Base-by-base conservation (phyloP, 495 filamentous ascomycete genomes). In the Hypoxylon fuscum region DNA sequence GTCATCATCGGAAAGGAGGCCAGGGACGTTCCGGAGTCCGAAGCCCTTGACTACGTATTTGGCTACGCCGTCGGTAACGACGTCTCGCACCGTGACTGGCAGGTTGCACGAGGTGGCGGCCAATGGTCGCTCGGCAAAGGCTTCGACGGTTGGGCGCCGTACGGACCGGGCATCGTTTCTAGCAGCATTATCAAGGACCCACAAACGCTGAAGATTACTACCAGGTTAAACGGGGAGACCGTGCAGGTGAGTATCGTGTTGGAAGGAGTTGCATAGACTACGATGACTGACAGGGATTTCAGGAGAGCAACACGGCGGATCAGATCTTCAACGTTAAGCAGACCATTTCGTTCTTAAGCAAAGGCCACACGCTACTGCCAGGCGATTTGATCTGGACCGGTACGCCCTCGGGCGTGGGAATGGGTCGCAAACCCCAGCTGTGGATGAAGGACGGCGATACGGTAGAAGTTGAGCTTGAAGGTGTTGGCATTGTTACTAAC, bases 111-210 rank as follows among this genome's bases (percentile, higher is more conserved):
- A 29, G 91, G 90, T 15, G 88, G 91, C 11, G 87, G 90, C 0
- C 92, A 95, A 74, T 96, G 91, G 92, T 79, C 79, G 0, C 63
- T 93, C 3, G 91, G 91, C 0, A 96, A 96, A 72, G 88, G 90
- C 2, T 95, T 92, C 66, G 91, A 96, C 75, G 88, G 89, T 40
- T 95, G 90, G 91, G 91, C 90, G n/a, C 92, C 91, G 0, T 89
- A 84, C 64, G 92, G 92, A 2, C 92, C 92, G 11, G 91, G 89
- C 0, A 92, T 95, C 63, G 89, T 92, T 17, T 86, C 83, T 31
- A 75, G 78, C 47, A 74, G 72, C n/a, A 37, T 92, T 56, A 88
- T 95, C 62, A 70, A 77, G 29, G 85, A 93, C 68, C 91, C 91
- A 0, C 88, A 91, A 72, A 77, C 72, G 14, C 72, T 93, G 52